A percentile compares a stretch with the other conserved stretches of the same genome.
phyloP scores from a whole-genome alignment of 1,139 yeast genomes.

The Yamadazyma oceani region DNA sequence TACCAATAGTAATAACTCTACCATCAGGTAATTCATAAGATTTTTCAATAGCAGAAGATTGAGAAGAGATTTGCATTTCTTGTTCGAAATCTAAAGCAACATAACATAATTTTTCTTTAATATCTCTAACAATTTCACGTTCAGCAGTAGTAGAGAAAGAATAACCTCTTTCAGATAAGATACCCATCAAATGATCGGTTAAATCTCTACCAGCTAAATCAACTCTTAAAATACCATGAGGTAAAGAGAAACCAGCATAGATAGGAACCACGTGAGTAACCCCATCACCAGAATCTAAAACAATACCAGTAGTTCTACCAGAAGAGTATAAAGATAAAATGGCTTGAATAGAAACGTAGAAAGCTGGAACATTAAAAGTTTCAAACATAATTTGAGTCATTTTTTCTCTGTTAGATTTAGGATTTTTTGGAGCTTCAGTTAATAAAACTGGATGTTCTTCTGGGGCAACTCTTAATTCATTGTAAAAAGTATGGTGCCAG shows the following conservation, averaged over 20 bases:
- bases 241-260: constrained; percentile 99
- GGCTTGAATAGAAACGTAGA: constrained; percentile 98
- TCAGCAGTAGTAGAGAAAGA: constrained; percentile 98
- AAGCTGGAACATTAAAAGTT: constrained; percentile 98
- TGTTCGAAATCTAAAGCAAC: constrained; percentile 96
- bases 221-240: constrained; percentile 98
- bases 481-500: constrained; percentile 98
- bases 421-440: constrained; percentile 99
- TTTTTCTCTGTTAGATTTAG: constrained; percentile 98
- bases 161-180: constrained; percentile 98
- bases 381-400: constrained; percentile 99
- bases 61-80: constrained; percentile 98
- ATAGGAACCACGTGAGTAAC: constrained; percentile 99
- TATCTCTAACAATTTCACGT: constrained; percentile 99
- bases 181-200: constrained; percentile 98
- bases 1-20: constrained; percentile 98
- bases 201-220: constrained; percentile 99
- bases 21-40: constrained; percentile 99
- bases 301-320: constrained; percentile 99
- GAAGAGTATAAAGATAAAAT: constrained; percentile 97
- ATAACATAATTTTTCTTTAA: constrained; percentile 98
- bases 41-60: constrained; percentile 97
- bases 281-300: constrained; percentile 99
- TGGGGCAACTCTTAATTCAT: constrained; percentile 97
- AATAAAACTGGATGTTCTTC: constrained; percentile 98